A percentile compares a stretch with the other conserved stretches of the same genome.
These are phyloP conservation scores for Talaromyces liani DNA, from an alignment of 495 filamentous ascomycete species.

Conservation along the genomic window DNA sequence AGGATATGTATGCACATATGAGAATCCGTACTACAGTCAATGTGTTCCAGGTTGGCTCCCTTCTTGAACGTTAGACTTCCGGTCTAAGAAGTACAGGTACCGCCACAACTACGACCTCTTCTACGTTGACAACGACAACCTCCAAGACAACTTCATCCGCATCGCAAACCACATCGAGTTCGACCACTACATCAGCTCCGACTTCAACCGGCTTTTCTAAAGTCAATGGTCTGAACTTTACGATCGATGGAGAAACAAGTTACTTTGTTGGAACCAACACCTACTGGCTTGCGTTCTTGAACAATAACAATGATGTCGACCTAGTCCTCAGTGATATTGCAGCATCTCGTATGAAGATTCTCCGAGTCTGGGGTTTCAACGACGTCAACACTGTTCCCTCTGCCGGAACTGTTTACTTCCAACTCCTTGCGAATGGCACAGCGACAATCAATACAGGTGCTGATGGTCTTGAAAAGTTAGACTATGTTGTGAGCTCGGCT, in stretches of 20 bases:
- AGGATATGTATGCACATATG: neutral
- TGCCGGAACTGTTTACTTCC: constrained; percentile 46
- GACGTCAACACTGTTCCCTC: constrained; percentile 37
- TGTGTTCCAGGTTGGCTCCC: neutral
- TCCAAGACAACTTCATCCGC: neutral
- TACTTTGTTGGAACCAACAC: constrained; percentile 58
- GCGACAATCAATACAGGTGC: constrained; percentile 53
- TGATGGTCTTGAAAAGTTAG: constrained; percentile 52
- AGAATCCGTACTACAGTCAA: neutral
- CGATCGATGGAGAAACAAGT: constrained; percentile 13
- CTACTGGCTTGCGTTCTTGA: constrained; percentile 61
- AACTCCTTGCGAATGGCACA: constrained; percentile 40
- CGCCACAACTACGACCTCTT: neutral
- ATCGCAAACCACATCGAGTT: neutral
- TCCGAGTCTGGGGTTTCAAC: constrained; percentile 63
- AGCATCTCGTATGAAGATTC: constrained; percentile 51
- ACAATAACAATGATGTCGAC: constrained; percentile 50
- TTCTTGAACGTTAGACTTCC: neutral
- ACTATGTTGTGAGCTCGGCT: constrained; percentile 53
- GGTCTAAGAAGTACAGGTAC: neutral
- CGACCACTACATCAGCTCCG: neutral
- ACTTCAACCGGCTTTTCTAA: neutral
- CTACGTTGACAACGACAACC: neutral
- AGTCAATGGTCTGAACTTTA: constrained; percentile 13
- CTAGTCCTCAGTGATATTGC: constrained; percentile 36